Evolutionary conservation across 2,329 filamentous ascomycete species (phyloP).

Genomic region (Thermoascus crustaceus): DNA sequence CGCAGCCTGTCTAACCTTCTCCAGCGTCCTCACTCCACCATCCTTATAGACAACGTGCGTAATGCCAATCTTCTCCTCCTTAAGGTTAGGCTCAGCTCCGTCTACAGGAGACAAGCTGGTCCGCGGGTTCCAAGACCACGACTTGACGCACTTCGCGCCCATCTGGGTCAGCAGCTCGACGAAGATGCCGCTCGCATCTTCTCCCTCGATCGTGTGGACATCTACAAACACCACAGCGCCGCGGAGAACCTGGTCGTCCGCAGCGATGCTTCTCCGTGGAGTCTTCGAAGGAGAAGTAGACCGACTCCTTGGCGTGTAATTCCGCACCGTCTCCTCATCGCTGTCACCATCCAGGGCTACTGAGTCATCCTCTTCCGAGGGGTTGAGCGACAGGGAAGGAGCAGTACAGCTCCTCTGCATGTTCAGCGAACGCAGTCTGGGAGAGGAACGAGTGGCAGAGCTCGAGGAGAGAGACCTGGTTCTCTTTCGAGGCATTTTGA

Average conservation of each 20-base stretch:
- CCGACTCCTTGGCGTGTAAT: slow-evolving; percentile 4
- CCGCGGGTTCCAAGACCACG: slow-evolving; percentile 67
- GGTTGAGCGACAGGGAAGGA: slow-evolving; percentile 18
- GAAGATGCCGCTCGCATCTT: slow-evolving; percentile 73
- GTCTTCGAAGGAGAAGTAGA: slow-evolving; percentile 21
- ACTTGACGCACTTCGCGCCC: slow-evolving; percentile 70
- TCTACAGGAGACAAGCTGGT: slow-evolving; percentile 30
- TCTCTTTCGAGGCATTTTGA: slow-evolving; percentile 39
- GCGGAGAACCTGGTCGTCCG: slow-evolving; percentile 43
- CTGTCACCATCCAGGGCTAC: too few species aligned
- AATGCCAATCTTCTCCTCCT: slow-evolving; percentile 56
- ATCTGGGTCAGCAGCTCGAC: slow-evolving; percentile 70
- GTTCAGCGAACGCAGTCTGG: slow-evolving; percentile 18
- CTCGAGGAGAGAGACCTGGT: slow-evolving; percentile 46
- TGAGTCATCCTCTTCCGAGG: too few species aligned
- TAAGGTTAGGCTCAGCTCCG: slow-evolving; percentile 21
- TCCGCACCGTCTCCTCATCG: too few species aligned
- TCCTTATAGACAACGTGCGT: slow-evolving; percentile 91
- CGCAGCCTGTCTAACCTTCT: slow-evolving; percentile 65
- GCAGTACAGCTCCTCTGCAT: slow-evolving; percentile 14
- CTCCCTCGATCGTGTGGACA: slow-evolving; percentile 72
- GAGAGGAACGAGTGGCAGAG: slow-evolving; percentile 28
- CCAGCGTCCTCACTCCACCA: slow-evolving; percentile 68
- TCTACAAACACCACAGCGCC: slow-evolving; percentile 77
- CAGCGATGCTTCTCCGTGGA: slow-evolving; percentile 16